Evolutionary conservation across 768 basidiomycete species (phyloP).

Genomic region (Pholiota molesta): DNA sequence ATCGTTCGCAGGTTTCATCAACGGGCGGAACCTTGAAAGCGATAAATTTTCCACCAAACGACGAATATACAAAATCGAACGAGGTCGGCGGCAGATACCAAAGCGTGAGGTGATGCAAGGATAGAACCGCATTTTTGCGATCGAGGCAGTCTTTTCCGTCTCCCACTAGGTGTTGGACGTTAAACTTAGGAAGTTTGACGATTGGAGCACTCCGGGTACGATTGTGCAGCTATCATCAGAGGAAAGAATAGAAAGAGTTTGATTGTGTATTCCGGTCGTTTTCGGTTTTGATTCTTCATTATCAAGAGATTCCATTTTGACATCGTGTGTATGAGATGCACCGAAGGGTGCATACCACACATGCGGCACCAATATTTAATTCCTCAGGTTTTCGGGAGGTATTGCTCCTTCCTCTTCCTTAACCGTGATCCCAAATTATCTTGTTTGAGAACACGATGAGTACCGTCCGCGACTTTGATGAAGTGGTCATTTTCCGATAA

Average conservation of each 20-base stretch:
- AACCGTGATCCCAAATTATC: neutral
- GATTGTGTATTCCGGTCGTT: neutral
- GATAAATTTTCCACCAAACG: constrained; percentile 17
- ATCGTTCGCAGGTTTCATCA: constrained; percentile 9
- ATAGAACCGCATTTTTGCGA: neutral
- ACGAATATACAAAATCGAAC: constrained; percentile 33
- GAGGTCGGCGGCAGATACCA: constrained; percentile 38
- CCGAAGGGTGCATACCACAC: constrained; percentile 32
- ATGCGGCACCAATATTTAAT: constrained; percentile 31
- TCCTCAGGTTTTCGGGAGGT: neutral
- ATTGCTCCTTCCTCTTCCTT: constrained; percentile 2
- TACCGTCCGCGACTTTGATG: constrained; percentile 13
- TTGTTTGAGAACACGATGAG: constrained; percentile 1
- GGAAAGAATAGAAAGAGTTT: neutral
- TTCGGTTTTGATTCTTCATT: constrained; percentile 8
- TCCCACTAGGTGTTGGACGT: constrained; percentile 19
- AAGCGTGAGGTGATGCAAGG: constrained; percentile 6
- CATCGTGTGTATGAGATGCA: constrained; percentile 22
- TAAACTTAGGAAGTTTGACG: constrained; percentile 32
- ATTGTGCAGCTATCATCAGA: constrained; percentile 24
- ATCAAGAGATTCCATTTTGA: constrained; percentile 21
- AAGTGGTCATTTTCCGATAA: constrained; percentile 44
- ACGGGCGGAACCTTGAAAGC: constrained; percentile 18
- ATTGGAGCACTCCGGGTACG: constrained; percentile 27
- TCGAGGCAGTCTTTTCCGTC: neutral